These are phyloP conservation scores for Aegilops sharonensis DNA, from an alignment of 176 grass and related monocot genomes.

Conservation along the genomic window DNA sequence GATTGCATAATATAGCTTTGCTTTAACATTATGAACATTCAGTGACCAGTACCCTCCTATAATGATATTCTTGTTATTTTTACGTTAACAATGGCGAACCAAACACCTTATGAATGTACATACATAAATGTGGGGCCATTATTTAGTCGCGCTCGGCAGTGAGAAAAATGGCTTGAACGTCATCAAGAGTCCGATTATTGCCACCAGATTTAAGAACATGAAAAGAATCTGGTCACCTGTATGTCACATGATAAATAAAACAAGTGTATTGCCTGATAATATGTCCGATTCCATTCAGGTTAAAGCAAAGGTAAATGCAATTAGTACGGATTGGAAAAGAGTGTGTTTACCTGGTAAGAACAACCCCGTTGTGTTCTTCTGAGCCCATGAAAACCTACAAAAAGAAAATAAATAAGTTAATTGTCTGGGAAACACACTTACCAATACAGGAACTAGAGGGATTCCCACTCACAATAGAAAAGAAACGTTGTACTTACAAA, in stretches of 20 bases:
- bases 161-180: conserved; percentile 52
- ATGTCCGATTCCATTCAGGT: neutral
- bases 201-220: conserved; percentile 47
- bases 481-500: conserved; percentile 36
- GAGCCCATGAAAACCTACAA: conserved; percentile 62
- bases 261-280: neutral
- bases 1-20: no score
- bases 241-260: conserved; percentile 1
- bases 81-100: neutral
- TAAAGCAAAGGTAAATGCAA: neutral
- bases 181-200: conserved; percentile 36
- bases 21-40: neutral
- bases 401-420: neutral
- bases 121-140: neutral
- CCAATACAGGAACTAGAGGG: neutral
- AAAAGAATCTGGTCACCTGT: conserved; percentile 64
- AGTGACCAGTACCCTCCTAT: neutral
- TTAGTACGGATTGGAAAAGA: neutral
- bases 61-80: neutral
- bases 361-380: conserved; percentile 39
- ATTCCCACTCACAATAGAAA: neutral
- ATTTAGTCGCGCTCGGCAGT: neutral
- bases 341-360: conserved; percentile 45
- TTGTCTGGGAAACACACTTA: neutral
- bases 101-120: neutral